phyloP scores from a whole-genome alignment of 2,329 filamentous ascomycete species.

The Didymella arachidicola region DNA sequence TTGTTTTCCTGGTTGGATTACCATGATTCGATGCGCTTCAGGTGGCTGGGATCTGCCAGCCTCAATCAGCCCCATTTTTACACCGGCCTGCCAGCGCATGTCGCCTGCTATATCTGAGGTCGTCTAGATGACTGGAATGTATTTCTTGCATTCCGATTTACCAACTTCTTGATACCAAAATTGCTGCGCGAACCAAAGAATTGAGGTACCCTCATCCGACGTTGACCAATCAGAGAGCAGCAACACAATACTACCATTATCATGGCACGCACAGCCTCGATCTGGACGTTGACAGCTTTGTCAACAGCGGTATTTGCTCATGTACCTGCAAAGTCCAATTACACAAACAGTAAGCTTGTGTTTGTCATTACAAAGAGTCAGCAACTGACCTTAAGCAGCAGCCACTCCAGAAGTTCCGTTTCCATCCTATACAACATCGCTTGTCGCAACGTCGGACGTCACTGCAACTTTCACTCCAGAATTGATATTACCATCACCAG shows the following conservation, averaged over 20 bases:
- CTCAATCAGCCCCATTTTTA: slow-evolving; percentile 33
- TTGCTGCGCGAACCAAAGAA: no score
- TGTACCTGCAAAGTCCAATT: slow-evolving; percentile 15
- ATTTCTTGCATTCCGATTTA: background rate
- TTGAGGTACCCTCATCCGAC: background rate
- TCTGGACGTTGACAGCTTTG: slow-evolving; percentile 30
- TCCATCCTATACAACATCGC: slow-evolving; percentile 20
- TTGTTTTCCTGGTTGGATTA: slow-evolving; percentile 27
- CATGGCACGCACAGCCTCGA: slow-evolving; percentile 29
- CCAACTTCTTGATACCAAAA: background rate
- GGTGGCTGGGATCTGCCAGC: slow-evolving; percentile 37
- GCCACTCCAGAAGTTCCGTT: slow-evolving; percentile 18
- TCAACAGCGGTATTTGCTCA: slow-evolving; percentile 27
- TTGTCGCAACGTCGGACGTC: slow-evolving; percentile 12
- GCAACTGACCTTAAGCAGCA: slow-evolving; percentile 22
- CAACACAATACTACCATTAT: slow-evolving; percentile 10
- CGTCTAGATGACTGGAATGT: slow-evolving; percentile 2
- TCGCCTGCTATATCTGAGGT: slow-evolving; percentile 7
- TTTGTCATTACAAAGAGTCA: background rate
- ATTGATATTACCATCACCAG: slow-evolving; percentile 8
- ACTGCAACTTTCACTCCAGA: slow-evolving; percentile 1
- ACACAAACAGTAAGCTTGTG: slow-evolving; percentile 23
- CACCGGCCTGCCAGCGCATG: slow-evolving; percentile 17
- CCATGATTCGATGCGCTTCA: slow-evolving; percentile 29
- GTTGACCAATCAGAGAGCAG: slow-evolving; percentile 25